Conservation (phyloP, 306 rosid genomes). For the Biancaea sappan region DNA sequence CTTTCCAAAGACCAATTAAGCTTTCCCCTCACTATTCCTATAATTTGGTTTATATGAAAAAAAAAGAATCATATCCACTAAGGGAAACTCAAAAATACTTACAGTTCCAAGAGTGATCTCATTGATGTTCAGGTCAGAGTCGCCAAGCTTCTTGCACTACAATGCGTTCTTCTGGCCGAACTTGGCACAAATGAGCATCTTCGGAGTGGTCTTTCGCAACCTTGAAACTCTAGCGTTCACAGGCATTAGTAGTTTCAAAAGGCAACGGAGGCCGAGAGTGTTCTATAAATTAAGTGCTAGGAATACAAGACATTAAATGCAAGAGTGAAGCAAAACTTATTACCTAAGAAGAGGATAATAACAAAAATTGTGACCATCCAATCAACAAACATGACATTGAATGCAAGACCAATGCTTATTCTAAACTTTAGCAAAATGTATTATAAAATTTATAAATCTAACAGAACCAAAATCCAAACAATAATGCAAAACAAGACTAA, state of each 20-base stretch:
- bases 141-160: slow-evolving; percentile 73
- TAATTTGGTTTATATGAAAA: neutral
- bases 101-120: slow-evolving; percentile 90
- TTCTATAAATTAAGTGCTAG: no score
- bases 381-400: no score
- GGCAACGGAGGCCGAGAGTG: neutral
- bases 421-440: no score
- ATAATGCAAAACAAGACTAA: no score
- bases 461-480: no score
- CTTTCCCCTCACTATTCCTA: neutral
- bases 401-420: no score
- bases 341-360: no score
- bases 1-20: neutral
- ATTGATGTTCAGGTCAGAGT: slow-evolving; percentile 80
- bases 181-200: slow-evolving; percentile 37
- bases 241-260: slow-evolving; percentile 17
- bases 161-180: slow-evolving; percentile 38
- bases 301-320: no score
- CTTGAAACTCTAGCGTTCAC: slow-evolving; percentile 11
- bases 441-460: no score
- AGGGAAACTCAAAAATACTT: slow-evolving; percentile 7
- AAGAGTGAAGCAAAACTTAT: no score
- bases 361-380: no score
- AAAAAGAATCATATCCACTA: neutral
- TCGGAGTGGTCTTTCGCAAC: slow-evolving; percentile 22